Evolutionary conservation across 106 monocot species (phyloP), one percentile per base, ranked within the genome.

Genomic region (Hemerocallis citrina): DNA sequence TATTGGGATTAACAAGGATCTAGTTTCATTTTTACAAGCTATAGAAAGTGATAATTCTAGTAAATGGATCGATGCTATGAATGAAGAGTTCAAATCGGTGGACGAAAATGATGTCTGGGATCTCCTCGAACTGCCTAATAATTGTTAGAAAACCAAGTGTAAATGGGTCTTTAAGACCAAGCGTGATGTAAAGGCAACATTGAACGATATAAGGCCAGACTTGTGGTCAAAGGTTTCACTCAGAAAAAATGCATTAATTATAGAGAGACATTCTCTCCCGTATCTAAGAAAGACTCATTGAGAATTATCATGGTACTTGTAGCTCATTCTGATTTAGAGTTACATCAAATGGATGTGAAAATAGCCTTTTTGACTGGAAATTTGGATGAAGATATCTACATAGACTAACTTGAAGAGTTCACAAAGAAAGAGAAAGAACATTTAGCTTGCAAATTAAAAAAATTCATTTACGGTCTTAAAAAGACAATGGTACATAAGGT

Each of bases 261-360:
- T 31, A 28, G 55, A 16, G 40, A 40, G 37, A 50, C 22, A 1
- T 65, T 65, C 27, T 51, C 51, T 65, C 51, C 23, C 10, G 5
- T 37, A 16, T 67, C 55, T 2, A 55, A 39, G 31, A 55, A 67
- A n/a, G 66, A 55, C 28, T 39, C 40, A 25, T 55, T 67, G 1
- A 55, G 54, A 11, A 55, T 67, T 41, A 67, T 67, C 2, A 67
- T 55, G 66, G 39, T 38, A 36, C 1, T 42, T 3, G 31, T 67
- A 30, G 25, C 40, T 0, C 40, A 67, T 55, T 67, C 14, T 67
- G 40, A 67, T 55, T 25, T 55, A 15, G 55, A 67, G 29, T n/a
- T 55, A 11, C 55, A 55, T 42, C 55, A 67, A 32, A 67, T 67
- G 55, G 29, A 67, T 55, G 31, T 67, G 39, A 67, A 67, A 20